Conservation (phyloP, 2,329 filamentous ascomycete species). For the Fusarium papillatum region DNA sequence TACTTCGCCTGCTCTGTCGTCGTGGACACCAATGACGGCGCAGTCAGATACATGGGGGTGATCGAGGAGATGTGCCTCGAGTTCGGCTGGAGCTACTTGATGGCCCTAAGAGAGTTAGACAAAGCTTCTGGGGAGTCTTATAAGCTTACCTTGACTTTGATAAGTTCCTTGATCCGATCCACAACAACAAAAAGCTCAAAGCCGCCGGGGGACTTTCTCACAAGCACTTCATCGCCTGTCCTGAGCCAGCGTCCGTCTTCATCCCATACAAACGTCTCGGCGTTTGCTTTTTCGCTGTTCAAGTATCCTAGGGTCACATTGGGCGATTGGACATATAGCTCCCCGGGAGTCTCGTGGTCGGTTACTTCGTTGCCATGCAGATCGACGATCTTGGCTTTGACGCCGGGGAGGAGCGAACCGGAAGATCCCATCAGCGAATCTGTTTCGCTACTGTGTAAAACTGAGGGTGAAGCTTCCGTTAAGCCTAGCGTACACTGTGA, state of each 20-base stretch:
- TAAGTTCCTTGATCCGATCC: conserved; percentile 79
- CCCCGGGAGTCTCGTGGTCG: conserved; percentile 79
- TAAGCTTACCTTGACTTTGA: conserved; percentile 87
- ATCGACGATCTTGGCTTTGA: conserved; percentile 74
- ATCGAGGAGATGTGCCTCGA: conserved; percentile 81
- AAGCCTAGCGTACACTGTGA: conserved; percentile 62
- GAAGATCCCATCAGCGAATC: conserved; percentile 80
- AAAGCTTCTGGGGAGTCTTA: too few relatives aligned
- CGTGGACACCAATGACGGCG: conserved; percentile 78
- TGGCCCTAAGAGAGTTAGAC: conserved; percentile 73
- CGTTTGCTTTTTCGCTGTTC: conserved; percentile 86
- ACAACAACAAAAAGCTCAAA: conserved; percentile 88
- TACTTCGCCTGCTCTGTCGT: conserved; percentile 70
- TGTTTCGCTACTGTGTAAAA: conserved; percentile 66
- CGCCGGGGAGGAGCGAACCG: conserved; percentile 74
- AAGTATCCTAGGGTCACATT: conserved; percentile 87
- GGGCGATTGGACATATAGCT: conserved; percentile 83
- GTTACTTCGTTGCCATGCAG: conserved; percentile 77
- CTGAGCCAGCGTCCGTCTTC: conserved; percentile 80
- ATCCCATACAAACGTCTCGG: conserved; percentile 77
- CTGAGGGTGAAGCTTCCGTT: conserved; percentile 80
- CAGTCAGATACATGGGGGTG: conserved; percentile 81
- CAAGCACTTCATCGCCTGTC: conserved; percentile 87
- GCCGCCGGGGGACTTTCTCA: conserved; percentile 73
- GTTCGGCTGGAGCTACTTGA: conserved; percentile 84